Base-by-base conservation (phyloP, 2,329 filamentous ascomycete species). In the Pseudonectria foliicola region DNA sequence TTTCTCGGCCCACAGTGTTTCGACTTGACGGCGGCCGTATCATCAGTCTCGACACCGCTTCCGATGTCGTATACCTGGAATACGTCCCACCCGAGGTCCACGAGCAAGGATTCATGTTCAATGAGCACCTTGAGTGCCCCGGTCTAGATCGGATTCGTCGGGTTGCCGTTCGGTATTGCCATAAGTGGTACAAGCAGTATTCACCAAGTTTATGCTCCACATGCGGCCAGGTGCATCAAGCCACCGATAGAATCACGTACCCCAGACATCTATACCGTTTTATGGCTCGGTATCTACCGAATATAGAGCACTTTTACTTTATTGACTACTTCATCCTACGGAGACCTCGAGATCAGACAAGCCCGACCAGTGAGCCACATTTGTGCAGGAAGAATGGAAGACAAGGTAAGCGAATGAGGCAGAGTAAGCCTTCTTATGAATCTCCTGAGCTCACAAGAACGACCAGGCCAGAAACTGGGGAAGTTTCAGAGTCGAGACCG, bases 241-340 rank as follows among this genome's bases (percentile, higher is more conserved):
- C 42, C 3, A 34, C 44, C 8, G 49, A 52, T 13, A 48, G 41
- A 26, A 45, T 55, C 31, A 45, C 50, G 11, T 59, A 57, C 21
- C 66, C 66, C 0, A 48, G 51, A 5, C 66, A 70, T 34, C 49
- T 67, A 1, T 68, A 66, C 43, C 62, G 67, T 31, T 66, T 70
- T 23, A 50, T 67, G 6, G 57, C 62, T 3, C 50, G 64, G 8
- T 59, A 64, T 40, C 48, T 64, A 11, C 61, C 61, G 2, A 64
- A 61, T 11, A 50, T 70, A 6, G 58, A 67, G 37, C 52, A 59
- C 2, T 66, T 70, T 28, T 68, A 64, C 39, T 62, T 70, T 29
- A 49, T 70, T 14, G 66, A 70, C 41, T 67, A 64, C 33, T 50
- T 65, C 6, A 60, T 65, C 4, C 40, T 64, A 8, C 57, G 57